Evolutionary conservation across 2,329 filamentous ascomycete species (phyloP).

Genomic region (Calonectria fujianensis): DNA sequence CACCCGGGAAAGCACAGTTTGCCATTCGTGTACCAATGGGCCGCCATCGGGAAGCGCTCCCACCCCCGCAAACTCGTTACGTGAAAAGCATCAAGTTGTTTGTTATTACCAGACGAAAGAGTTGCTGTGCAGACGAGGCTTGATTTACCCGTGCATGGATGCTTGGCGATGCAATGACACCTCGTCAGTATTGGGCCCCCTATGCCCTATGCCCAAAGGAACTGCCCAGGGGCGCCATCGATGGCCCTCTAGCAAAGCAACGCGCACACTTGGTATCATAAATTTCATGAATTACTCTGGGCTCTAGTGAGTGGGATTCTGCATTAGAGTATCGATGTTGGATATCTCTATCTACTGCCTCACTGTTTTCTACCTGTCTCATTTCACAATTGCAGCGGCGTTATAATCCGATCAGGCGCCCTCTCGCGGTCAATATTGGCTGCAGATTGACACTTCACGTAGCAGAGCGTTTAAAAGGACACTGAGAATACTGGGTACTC

Average conservation of each 20-base stretch:
- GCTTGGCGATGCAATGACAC: background rate
- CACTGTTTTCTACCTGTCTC: background rate
- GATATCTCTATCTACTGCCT: background rate
- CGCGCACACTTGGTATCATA: background rate
- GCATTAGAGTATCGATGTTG: background rate
- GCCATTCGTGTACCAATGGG: background rate
- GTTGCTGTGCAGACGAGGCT: background rate
- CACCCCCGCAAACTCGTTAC: slow-evolving; percentile 12
- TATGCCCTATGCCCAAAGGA: background rate
- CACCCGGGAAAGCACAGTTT: background rate
- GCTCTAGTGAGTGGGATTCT: too few species aligned
- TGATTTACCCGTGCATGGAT: background rate
- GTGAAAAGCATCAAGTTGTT: background rate
- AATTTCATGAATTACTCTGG: background rate
- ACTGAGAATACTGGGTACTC: background rate
- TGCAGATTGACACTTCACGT: background rate
- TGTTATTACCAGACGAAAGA: background rate
- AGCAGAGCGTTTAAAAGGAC: background rate
- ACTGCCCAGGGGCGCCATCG: background rate
- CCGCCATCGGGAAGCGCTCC: background rate
- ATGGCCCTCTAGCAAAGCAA: background rate
- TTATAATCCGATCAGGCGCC: background rate
- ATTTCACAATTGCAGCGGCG: background rate
- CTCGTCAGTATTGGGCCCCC: too few species aligned
- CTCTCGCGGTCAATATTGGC: background rate